Evolutionary conservation across 371 early-diverging fungal species (phyloP), one percentile per base, ranked within the genome.

Genomic region (Mucor piriformis): DNA sequence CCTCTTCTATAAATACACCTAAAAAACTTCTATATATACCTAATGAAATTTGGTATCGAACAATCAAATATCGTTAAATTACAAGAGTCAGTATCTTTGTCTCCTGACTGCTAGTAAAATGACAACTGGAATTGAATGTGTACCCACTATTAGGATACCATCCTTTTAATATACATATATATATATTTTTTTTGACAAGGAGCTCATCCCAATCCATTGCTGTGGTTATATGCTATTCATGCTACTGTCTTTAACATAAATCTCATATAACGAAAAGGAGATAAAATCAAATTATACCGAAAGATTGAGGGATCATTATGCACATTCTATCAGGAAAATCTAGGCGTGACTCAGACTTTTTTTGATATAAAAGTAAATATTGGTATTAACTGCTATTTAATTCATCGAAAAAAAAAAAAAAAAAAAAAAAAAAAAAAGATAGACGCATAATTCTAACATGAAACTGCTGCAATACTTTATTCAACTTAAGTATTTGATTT

Each of bases 251-350:
- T 40, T 16, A 16, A 40, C 40, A n/a, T 16, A 6, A 40, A 6
- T 16, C 13, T 16, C 15, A 15, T 6, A 40, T 6, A 16, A 16
- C 6, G 16, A 40, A 40, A 40, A 16, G 40, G 40, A 40, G 40
- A 40, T 40, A 40, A 40, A 40, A 40, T 40, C 40, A 40, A 40
- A 40, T 16, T 40, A 40, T 40, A 40, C 40, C 18, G 40, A 16
- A 40, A 40, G 13, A 40, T 40, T 40, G 40, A 40, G 40, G 40
- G 40, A 40, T 40, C 16, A 40, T 29, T 40, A 40, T 40, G 40
- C 40, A 40, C 40, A 40, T 40, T 40, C 40, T 40, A 40, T 40
- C 7, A n/a, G 16, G 29, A 29, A 29, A 29, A 29, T 29, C 29
- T 29, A 29, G 29, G 29, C 29, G 8, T 29, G 8, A 29, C 29